These are phyloP conservation scores for Geotrichum reessii DNA, from an alignment of 1,139 yeast genomes.

Conservation along the genomic window DNA sequence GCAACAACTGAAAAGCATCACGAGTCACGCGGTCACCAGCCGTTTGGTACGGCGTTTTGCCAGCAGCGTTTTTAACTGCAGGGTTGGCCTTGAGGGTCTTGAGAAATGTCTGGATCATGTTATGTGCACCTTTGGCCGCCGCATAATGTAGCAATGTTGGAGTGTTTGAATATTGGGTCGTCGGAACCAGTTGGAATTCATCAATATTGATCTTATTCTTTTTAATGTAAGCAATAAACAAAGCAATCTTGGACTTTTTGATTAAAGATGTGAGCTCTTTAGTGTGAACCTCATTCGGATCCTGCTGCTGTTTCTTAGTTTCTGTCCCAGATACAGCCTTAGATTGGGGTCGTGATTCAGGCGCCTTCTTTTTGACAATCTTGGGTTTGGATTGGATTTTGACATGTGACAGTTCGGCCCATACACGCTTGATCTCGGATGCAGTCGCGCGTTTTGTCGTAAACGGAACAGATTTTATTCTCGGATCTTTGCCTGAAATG, in stretches of 20 bases:
- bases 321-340: slow-evolving; percentile 16
- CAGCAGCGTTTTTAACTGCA: slow-evolving; percentile 45
- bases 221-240: slow-evolving; percentile 55
- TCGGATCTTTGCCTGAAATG: slow-evolving; percentile 29
- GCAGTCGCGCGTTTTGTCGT: slow-evolving; percentile 86
- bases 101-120: slow-evolving; percentile 62
- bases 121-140: slow-evolving; percentile 58
- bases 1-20: slow-evolving; percentile 61
- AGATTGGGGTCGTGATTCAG: slow-evolving; percentile 19
- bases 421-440: slow-evolving; percentile 72
- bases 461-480: slow-evolving; percentile 62
- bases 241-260: slow-evolving; percentile 75
- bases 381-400: slow-evolving; percentile 53
- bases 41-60: slow-evolving; percentile 62
- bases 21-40: slow-evolving; percentile 42
- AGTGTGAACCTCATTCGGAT: slow-evolving; percentile 45
- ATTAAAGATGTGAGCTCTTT: slow-evolving; percentile 53
- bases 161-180: slow-evolving; percentile 41
- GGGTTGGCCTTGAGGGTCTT: slow-evolving; percentile 70
- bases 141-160: slow-evolving; percentile 83
- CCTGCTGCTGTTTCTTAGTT: slow-evolving; percentile 29
- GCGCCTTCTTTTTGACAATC: slow-evolving; percentile 33
- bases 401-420: slow-evolving; percentile 71
- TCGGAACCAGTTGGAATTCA: slow-evolving; percentile 53
- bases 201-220: slow-evolving; percentile 48